phyloP scores from a whole-genome alignment of 768 basidiomycete species.

The Tubosaeta sp. region DNA sequence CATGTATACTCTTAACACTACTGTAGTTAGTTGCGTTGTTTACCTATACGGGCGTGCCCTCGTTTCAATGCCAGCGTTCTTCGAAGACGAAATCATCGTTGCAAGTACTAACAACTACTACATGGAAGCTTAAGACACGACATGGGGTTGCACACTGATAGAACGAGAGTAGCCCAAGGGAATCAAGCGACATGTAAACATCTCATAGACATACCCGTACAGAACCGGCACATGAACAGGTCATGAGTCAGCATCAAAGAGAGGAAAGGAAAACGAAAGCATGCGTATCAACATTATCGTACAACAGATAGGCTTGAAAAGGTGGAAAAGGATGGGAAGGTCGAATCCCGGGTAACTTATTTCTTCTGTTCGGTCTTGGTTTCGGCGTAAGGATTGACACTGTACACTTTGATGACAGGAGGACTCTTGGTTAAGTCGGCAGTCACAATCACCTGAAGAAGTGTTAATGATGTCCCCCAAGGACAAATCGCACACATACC shows the following conservation, averaged over 20 bases:
- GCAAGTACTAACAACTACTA: conserved; percentile 18
- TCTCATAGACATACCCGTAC: conserved; percentile 27
- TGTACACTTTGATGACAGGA: conserved; percentile 96
- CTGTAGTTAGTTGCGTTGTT: neutral
- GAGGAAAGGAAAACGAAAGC: conserved; percentile 29
- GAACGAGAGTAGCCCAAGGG: conserved; percentile 15
- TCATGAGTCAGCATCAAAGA: conserved; percentile 30
- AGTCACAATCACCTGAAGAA: conserved; percentile 79
- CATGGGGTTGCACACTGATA: conserved; percentile 9
- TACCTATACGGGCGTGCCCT: too few species aligned
- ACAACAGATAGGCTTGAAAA: conserved; percentile 20
- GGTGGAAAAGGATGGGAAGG: conserved; percentile 4
- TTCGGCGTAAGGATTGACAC: conserved; percentile 85
- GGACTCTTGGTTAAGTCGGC: conserved; percentile 95
- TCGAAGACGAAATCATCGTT: conserved; percentile 7
- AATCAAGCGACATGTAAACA: conserved; percentile 21
- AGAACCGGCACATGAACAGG: conserved; percentile 26
- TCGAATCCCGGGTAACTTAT: conserved; percentile 22
- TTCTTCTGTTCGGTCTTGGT: conserved; percentile 36
- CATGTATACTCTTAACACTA: neutral
- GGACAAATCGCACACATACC: conserved; percentile 42
- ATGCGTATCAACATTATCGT: conserved; percentile 29
- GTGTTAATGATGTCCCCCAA: conserved; percentile 4
- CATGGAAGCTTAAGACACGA: conserved; percentile 19
- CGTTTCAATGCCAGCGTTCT: neutral